A percentile compares a stretch with the other conserved stretches of the same genome.
These are phyloP conservation scores for Myriosclerotinia scirpicola DNA, from an alignment of 2,329 filamentous ascomycete species.

Conservation along the genomic window DNA sequence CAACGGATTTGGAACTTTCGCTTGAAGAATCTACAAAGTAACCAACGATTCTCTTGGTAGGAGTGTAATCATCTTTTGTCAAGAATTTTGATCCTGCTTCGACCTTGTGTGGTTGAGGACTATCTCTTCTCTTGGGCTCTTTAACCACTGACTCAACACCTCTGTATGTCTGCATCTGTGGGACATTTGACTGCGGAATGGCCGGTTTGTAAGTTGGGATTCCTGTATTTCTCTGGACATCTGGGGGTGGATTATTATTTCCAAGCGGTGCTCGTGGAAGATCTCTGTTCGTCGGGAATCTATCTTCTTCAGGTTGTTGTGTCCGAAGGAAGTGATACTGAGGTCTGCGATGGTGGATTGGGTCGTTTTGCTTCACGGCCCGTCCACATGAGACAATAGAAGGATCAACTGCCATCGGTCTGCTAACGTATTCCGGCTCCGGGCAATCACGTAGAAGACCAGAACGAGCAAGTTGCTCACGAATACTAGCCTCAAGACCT, in stretches of 20 bases:
- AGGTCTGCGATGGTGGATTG: constrained; percentile 11
- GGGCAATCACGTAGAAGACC: constrained; percentile 22
- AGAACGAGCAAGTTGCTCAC: constrained; percentile 19
- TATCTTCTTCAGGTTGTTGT: neutral
- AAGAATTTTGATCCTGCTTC: constrained; percentile 12
- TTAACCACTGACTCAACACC: constrained; percentile 17
- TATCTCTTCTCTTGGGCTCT: constrained; percentile 18
- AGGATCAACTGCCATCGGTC: constrained; percentile 29
- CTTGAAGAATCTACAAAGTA: constrained; percentile 12
- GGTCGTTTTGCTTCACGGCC: neutral
- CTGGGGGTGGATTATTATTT: neutral
- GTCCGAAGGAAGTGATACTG: constrained; percentile 1
- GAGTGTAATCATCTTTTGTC: constrained; percentile 21
- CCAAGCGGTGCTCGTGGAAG: neutral
- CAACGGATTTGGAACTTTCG: constrained; percentile 1
- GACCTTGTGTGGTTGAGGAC: neutral
- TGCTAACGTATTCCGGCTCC: constrained; percentile 20
- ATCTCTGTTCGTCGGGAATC: neutral
- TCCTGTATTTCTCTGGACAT: constrained; percentile 1
- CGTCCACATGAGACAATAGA: constrained; percentile 30
- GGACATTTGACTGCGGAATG: neutral
- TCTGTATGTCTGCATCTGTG: constrained; percentile 15
- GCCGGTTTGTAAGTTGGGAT: neutral
- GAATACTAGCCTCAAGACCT: constrained; percentile 19
- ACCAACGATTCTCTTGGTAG: constrained; percentile 17